These are phyloP conservation scores for Cryptococcus sp. DNA, from an alignment of 1,284 basidiomycete genomes.

Conservation along the genomic window DNA sequence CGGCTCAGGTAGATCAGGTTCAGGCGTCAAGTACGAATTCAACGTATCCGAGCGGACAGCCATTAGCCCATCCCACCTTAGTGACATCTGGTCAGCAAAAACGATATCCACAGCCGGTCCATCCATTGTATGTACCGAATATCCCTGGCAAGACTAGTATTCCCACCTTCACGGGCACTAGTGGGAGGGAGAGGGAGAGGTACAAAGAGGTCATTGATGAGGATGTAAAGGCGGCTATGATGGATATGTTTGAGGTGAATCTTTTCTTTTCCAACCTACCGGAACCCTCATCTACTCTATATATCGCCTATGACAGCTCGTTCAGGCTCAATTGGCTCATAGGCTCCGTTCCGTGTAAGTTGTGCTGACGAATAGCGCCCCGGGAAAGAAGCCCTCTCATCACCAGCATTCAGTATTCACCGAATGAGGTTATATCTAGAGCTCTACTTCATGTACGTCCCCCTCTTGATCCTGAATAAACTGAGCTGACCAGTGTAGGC, in stretches of 20 bases:
- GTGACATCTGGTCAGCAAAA: background rate
- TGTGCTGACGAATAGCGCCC: background rate
- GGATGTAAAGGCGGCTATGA: constrained; percentile 4
- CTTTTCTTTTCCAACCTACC: too few species aligned
- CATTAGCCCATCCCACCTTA: too few species aligned
- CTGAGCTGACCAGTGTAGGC: constrained; percentile 6
- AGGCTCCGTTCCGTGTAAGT: too few species aligned
- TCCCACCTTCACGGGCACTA: background rate
- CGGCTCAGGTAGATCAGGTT: too few species aligned
- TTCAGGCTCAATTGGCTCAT: too few species aligned
- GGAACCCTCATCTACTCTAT: too few species aligned
- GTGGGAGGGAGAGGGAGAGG: background rate
- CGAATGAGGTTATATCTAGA: constrained; percentile 26
- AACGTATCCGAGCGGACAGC: too few species aligned
- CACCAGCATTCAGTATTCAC: constrained; percentile 8
- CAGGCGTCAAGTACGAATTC: too few species aligned
- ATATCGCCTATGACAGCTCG: too few species aligned
- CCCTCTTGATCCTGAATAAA: background rate
- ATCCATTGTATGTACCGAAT: constrained; percentile 5
- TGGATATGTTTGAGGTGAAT: constrained; percentile 15
- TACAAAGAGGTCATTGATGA: constrained; percentile 8
- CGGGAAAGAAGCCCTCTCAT: constrained; percentile 1
- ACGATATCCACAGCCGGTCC: constrained; percentile 4
- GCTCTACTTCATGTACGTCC: constrained; percentile 22
- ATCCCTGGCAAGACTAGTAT: background rate